A percentile compares a stretch with the other conserved stretches of the same genome.
Evolutionary conservation across 148 eudicot species (phyloP).

Genomic region (Rhododendron griersonianum): DNA sequence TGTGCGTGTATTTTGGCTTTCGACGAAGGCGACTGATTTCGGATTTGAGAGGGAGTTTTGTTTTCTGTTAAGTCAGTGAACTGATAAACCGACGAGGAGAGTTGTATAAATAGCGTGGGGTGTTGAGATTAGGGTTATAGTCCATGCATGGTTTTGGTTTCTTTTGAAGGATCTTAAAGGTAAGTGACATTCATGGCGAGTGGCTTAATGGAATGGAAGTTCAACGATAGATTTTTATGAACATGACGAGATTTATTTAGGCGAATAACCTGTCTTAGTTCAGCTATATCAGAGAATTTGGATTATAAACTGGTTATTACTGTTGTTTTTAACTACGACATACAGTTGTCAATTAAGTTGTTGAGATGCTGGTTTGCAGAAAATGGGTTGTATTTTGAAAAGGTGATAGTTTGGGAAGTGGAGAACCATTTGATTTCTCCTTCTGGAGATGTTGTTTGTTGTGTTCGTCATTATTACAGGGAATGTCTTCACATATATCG

Average conservation of each 20-base stretch:
- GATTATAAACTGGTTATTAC: not conserved
- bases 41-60: not conserved
- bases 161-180: not conserved
- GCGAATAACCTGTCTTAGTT: not conserved
- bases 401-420: not conserved
- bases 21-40: not conserved
- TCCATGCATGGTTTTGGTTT: not conserved
- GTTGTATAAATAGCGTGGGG: not conserved
- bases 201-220: not conserved
- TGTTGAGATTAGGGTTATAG: not conserved
- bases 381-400: not conserved
- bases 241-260: not conserved
- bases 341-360: not conserved
- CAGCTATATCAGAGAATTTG: not conserved
- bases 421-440: not conserved
- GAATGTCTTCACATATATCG: not conserved
- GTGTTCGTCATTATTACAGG: not conserved
- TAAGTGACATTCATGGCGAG: not conserved
- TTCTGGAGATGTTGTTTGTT: not conserved
- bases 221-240: not conserved
- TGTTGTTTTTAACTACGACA: not conserved
- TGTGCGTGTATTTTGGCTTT: not conserved
- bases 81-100: not conserved
- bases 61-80: not conserved
- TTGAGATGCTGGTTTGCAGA: not conserved